Evolutionary conservation across 257 asterid genomes (phyloP), one percentile per base, ranked within the genome.

Genomic region (Solanum virginianum): DNA sequence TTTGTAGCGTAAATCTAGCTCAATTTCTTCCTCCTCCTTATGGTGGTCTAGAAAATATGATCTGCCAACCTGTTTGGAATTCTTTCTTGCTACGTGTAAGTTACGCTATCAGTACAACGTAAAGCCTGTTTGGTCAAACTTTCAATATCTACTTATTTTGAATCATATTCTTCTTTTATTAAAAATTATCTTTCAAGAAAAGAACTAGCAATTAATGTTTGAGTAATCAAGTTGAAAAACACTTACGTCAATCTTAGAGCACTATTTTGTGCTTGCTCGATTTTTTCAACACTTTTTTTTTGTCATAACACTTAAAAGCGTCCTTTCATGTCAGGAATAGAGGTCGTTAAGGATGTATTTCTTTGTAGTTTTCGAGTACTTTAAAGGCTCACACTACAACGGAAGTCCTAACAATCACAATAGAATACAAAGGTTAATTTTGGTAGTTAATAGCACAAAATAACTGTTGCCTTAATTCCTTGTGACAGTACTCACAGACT

Each of bases 1-100:
- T 87, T 72, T 94, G 98, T 86, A 88, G 85, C 87, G 86, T 56
- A 17, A 97, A 95, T 89, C 92, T 95, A 81, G 88, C 94, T 70
- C 79, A 89, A 10, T 90, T 96, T 87, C 96, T 94, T 70, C 98
- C 99, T n/a, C 93, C 92, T 80, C 99, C 98, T 3, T 96, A 96
- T 87, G 89, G 91, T 55, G 90, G 80, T 85, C 71, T 92, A 17
- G 91, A 95, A 14, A 49, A 92, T 49, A 91, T 94, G 99, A 90
- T 92, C 55, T 96, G 99, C 89, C 92, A 84, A 85, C 94, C 95
- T 68, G 90, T 96, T 9, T 96, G 99, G 99, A 93, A 96, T 87
- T 90, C 98, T 10, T 96, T 87, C 86, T 74, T 95, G 80, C 84
- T 95, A 22, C 90, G 98, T 87, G 99, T 96, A 91, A 90, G 59